These are phyloP conservation scores for Zanthoxylum bungeanum DNA, from an alignment of 345 rosid species.

Conservation along the genomic window DNA sequence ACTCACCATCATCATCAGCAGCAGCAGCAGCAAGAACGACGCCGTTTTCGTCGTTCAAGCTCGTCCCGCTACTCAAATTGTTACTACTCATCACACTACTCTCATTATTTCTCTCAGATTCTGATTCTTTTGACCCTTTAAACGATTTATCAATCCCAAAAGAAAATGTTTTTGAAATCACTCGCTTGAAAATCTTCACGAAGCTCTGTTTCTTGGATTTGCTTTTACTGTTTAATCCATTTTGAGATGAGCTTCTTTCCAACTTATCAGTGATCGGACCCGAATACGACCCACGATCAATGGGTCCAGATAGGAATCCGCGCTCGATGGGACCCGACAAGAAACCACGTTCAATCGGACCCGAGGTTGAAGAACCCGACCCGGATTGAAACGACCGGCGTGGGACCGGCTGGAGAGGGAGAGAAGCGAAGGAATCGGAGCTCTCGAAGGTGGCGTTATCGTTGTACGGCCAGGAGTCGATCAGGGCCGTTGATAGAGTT, in stretches of 20 bases:
- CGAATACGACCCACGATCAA: slow-evolving; percentile 46
- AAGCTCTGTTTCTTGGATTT: slow-evolving; percentile 41
- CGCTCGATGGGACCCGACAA: slow-evolving; percentile 91
- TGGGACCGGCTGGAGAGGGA: slow-evolving; percentile 87
- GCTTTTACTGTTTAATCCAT: slow-evolving; percentile 18
- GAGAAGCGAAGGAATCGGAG: slow-evolving; percentile 78
- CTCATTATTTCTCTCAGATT: slow-evolving; percentile 22
- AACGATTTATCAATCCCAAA: slow-evolving; percentile 40
- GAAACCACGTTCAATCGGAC: slow-evolving; percentile 89
- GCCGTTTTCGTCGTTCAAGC: slow-evolving; percentile 8
- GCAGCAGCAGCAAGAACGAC: slow-evolving; percentile 6
- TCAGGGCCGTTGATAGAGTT: slow-evolving; percentile 56
- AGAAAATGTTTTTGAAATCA: slow-evolving; percentile 40
- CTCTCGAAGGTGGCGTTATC: slow-evolving; percentile 71
- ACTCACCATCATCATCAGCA: slow-evolving; percentile 34
- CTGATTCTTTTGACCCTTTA: slow-evolving; percentile 42
- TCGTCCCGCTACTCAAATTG: slow-evolving; percentile 20
- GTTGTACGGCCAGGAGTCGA: slow-evolving; percentile 35
- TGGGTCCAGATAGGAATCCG: slow-evolving; percentile 50
- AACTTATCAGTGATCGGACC: slow-evolving; percentile 42
- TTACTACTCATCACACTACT: neutral
- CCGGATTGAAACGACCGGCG: slow-evolving; percentile 51
- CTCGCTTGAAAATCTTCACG: slow-evolving; percentile 36
- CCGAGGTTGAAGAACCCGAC: slow-evolving; percentile 56
- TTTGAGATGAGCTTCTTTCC: slow-evolving; percentile 52